Evolutionary conservation across 1,284 basidiomycete genomes (phyloP), one percentile per base, ranked within the genome.

Genomic region (Leccinum angustisporum): DNA sequence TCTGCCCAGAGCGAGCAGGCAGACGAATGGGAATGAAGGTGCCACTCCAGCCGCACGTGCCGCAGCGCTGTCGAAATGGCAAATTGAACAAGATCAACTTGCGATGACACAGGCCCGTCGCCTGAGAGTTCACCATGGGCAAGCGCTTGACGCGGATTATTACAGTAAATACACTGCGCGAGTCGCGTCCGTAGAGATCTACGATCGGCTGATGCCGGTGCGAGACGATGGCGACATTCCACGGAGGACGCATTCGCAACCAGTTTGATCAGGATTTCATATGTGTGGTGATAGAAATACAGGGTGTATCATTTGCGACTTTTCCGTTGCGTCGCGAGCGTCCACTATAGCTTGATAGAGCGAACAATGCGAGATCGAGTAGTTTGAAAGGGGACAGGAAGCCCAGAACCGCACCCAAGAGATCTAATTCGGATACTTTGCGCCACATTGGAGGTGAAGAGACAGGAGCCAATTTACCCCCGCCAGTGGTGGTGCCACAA

Each of bases 301-400:
- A 57, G 27, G 21, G 6, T 56, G 59, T 46, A 46, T 46, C 43
- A 14, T 25, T 62, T 61, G 60, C 48, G 56, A 61, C 36, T 36
- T 50, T 63, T 59, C 55, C 61, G 31, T 50, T 25, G 7, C 4
- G 21, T 48, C 21, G 46, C 21, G 57, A 38, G 38, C 56, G 56
- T 5, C 13, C 43, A 56, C 68, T 60, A 61, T 72, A 64, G 52
- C 69, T 69, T 59, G 51, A 63, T 67, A 13, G 21, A 66, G 70
- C 61, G 60, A 50, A 73, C 67, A 71, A 71, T 66, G 68, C 67
- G 27, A 59, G 33, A 70, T 73, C 33, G 33, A 51, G 68, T 58
- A 67, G 60, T 46, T 56, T 65, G 57, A 68, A 66, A 59, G 61
- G 43, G 33, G 27, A 53, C 40, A 18, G 33, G 62, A 58, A 54